Evolutionary conservation across 805 yeast genomes (phyloP).

Genomic region (Kluyveromyces siamensis): DNA sequence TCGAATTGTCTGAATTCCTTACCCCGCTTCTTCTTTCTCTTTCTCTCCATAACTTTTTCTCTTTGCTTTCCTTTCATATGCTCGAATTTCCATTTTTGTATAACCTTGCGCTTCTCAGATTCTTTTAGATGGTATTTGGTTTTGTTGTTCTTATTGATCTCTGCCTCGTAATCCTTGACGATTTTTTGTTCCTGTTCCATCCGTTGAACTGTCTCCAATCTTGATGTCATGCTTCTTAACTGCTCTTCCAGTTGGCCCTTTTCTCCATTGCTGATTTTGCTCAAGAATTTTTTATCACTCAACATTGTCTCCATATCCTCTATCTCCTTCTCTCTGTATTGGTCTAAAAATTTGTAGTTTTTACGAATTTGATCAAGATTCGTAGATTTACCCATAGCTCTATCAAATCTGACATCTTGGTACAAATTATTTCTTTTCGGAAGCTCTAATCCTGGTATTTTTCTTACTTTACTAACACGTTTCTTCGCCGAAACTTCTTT

Average conservation of each 20-base stretch:
- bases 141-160: conserved; percentile 42
- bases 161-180: conserved; percentile 48
- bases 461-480: conserved; percentile 61
- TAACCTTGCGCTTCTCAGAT: conserved; percentile 61
- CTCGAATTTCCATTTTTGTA: conserved; percentile 72
- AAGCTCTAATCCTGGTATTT: conserved; percentile 57
- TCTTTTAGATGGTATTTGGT: conserved; percentile 52
- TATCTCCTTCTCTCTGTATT: conserved; percentile 72
- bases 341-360: conserved; percentile 79
- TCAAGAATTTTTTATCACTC: conserved; percentile 41
- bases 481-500: conserved; percentile 65
- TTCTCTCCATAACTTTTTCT: conserved; percentile 78
- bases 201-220: conserved; percentile 58
- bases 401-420: conserved; percentile 83
- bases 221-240: conserved; percentile 57
- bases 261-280: conserved; percentile 36
- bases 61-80: conserved; percentile 62
- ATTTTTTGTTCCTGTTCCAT: conserved; percentile 68
- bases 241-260: conserved; percentile 43
- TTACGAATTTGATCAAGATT: conserved; percentile 58
- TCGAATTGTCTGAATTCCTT: conserved; percentile 57
- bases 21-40: conserved; percentile 77
- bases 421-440: conserved; percentile 36
- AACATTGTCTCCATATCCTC: conserved; percentile 46
- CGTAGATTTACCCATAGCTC: conserved; percentile 79